Conservation (phyloP, 1,284 basidiomycete species). For the Cystobasidium pallidum region DNA sequence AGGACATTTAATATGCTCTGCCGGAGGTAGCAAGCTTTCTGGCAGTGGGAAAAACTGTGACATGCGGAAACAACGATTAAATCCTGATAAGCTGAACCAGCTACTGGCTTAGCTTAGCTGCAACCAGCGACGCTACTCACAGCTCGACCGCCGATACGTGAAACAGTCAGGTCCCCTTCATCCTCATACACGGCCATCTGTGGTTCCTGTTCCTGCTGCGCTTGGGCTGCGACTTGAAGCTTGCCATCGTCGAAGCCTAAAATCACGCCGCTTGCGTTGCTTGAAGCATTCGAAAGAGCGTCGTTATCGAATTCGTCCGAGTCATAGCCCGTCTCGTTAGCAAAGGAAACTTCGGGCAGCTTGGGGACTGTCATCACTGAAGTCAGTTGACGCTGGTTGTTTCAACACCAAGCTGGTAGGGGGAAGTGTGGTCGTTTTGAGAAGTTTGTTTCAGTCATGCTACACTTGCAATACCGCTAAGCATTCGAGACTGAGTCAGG, state of each 20-base stretch:
- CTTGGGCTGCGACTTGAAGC: neutral
- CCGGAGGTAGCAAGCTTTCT: conserved; percentile 16
- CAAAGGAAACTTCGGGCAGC: conserved; percentile 22
- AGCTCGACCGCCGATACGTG: conserved; percentile 27
- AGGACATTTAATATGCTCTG: conserved; percentile 10
- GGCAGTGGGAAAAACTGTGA: conserved; percentile 32
- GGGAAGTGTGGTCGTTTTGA: too few species aligned
- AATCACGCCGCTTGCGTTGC: conserved; percentile 29
- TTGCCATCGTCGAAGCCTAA: conserved; percentile 42
- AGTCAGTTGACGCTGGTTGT: neutral
- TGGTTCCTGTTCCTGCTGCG: neutral
- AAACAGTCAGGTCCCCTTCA: conserved; percentile 24
- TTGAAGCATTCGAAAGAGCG: conserved; percentile 20
- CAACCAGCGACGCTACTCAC: conserved; percentile 9
- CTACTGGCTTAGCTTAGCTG: neutral
- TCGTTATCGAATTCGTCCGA: conserved; percentile 40
- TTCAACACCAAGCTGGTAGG: neutral
- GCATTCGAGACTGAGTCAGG: too few species aligned
- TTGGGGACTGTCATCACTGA: conserved; percentile 18
- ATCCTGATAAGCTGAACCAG: conserved; percentile 17
- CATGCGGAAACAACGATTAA: neutral
- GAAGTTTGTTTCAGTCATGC: too few species aligned
- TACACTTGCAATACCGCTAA: too few species aligned
- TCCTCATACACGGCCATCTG: conserved; percentile 3
- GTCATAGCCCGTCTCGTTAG: conserved; percentile 34